These are phyloP conservation scores for Debaryomyces hansenii DNA, from an alignment of 805 yeast species.

Conservation along the genomic window DNA sequence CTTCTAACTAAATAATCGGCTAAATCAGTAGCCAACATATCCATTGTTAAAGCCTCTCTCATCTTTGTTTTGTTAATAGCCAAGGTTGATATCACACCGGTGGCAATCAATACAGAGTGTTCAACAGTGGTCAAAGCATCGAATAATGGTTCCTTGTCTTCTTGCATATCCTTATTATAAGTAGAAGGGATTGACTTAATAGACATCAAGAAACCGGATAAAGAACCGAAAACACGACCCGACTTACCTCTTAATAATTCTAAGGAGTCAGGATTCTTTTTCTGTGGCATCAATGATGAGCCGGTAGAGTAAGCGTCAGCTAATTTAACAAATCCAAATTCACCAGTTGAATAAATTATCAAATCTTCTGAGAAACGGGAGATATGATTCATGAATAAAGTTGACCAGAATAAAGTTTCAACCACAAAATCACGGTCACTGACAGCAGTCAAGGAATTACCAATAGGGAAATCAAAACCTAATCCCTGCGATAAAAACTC, in stretches of 20 bases:
- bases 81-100: constrained; percentile 93
- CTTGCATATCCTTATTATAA: constrained; percentile 97
- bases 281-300: constrained; percentile 97
- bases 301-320: constrained; percentile 99
- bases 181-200: constrained; percentile 97
- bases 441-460: constrained; percentile 95
- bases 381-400: constrained; percentile 92
- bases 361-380: constrained; percentile 94
- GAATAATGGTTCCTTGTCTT: constrained; percentile 97
- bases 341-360: constrained; percentile 95
- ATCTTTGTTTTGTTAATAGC: constrained; percentile 69
- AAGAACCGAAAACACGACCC: constrained; percentile 94
- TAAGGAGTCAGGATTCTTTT: constrained; percentile 95
- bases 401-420: constrained; percentile 93
- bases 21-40: constrained; percentile 97
- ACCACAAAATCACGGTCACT: constrained; percentile 97
- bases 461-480: constrained; percentile 84
- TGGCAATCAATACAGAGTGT: constrained; percentile 90
- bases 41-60: constrained; percentile 92
- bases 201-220: constrained; percentile 95
- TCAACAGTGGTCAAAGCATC: constrained; percentile 88
- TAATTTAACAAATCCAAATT: constrained; percentile 88
- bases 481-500: constrained; percentile 79
- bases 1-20: constrained; percentile 97
- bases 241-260: constrained; percentile 95